phyloP scores from a whole-genome alignment of 1,139 yeast species.

The Suhomyces chickasaworum region DNA sequence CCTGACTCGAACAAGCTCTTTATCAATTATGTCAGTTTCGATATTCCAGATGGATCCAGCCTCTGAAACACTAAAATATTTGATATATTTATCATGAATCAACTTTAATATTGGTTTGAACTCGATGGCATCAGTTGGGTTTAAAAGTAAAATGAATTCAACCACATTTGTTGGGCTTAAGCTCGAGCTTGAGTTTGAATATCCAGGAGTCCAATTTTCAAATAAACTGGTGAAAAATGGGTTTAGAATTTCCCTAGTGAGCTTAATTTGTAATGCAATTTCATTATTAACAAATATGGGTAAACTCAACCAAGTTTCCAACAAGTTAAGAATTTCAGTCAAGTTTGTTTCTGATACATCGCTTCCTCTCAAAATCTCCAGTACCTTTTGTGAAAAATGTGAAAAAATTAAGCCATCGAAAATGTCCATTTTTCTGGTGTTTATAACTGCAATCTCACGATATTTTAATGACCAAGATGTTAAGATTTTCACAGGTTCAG shows the following conservation, averaged over 20 bases:
- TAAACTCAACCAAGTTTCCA: constrained; percentile 19
- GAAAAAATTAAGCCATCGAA: constrained; percentile 17
- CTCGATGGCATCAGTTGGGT: constrained; percentile 17
- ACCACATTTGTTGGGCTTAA: constrained; percentile 16
- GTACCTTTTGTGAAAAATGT: constrained; percentile 8
- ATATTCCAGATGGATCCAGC: constrained; percentile 24
- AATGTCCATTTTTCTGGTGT: constrained; percentile 4
- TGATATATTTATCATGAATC: constrained; percentile 17
- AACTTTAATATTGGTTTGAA: constrained; percentile 17
- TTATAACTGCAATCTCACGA: constrained; percentile 14
- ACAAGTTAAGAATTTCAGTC: constrained; percentile 14
- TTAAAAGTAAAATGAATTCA: constrained; percentile 23
- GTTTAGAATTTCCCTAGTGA: constrained; percentile 20
- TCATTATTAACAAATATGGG: constrained; percentile 21
- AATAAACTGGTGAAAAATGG: constrained; percentile 20
- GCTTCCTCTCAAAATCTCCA: constrained; percentile 2
- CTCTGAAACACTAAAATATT: constrained; percentile 16
- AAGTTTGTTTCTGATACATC: constrained; percentile 11
- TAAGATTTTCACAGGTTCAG: constrained; percentile 13
- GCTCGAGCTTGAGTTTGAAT: too few species aligned
- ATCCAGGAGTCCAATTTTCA: constrained; percentile 21
- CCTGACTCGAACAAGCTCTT: constrained; percentile 8
- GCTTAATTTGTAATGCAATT: constrained; percentile 16
- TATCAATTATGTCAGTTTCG: not conserved
- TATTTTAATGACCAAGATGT: constrained; percentile 21